phyloP scores from a whole-genome alignment of 768 basidiomycete species.

The Gymnopilus junonius region DNA sequence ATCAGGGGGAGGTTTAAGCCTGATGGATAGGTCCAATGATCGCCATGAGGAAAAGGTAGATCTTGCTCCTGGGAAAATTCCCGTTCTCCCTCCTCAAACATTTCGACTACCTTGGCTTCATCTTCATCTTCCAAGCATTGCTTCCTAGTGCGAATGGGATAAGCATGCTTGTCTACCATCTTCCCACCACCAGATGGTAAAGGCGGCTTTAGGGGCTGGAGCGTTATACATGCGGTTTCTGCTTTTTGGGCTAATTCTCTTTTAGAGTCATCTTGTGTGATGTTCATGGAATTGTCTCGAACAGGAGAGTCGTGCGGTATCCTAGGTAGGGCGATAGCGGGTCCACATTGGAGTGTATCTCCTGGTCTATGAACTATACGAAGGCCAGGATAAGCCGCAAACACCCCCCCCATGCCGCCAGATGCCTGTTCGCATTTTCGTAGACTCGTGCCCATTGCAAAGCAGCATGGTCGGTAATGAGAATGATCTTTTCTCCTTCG shows the following conservation, averaged over 20 bases:
- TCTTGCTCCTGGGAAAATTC: neutral
- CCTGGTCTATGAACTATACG: conserved; percentile 37
- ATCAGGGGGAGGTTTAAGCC: conserved; percentile 11
- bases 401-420: conserved; percentile 36
- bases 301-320: conserved; percentile 21
- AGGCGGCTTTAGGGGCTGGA: conserved; percentile 23
- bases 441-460: conserved; percentile 28
- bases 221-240: neutral
- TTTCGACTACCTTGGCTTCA: neutral
- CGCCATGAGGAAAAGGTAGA: neutral
- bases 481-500: conserved; percentile 34
- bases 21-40: conserved; percentile 12
- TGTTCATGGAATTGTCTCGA: conserved; percentile 10
- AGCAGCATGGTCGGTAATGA: conserved; percentile 29
- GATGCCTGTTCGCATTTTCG: conserved; percentile 25
- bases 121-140: neutral
- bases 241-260: conserved; percentile 2
- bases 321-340: conserved; percentile 22
- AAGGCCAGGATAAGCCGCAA: conserved; percentile 29
- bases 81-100: too few relatives aligned
- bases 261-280: conserved; percentile 4
- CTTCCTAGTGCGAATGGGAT: conserved; percentile 6
- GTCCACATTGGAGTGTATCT: conserved; percentile 38
- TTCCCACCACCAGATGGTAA: conserved; percentile 21
- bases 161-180: conserved; percentile 19